phyloP scores from a whole-genome alignment of 306 rosid species.

The Cyamopsis tetragonoloba region DNA sequence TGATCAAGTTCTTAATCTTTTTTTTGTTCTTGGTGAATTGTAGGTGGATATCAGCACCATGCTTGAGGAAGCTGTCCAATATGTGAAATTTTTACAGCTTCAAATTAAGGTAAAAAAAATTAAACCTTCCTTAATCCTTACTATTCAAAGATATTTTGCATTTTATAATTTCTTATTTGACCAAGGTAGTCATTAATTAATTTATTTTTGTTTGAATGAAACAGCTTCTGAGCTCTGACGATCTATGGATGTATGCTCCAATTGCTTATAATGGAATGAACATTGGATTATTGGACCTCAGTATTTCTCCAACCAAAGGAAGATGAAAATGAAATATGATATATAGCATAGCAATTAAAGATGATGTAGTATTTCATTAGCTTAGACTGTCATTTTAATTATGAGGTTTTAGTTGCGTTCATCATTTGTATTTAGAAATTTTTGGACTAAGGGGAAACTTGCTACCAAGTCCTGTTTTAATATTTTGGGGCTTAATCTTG shows the following conservation, averaged over 20 bases:
- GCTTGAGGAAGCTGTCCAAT: slow-evolving; percentile 94
- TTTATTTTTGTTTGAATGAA: slow-evolving; percentile 16
- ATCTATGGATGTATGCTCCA: slow-evolving; percentile 96
- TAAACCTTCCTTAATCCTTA: not conserved
- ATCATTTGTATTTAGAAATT: too few relatives aligned
- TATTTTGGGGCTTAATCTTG: too few relatives aligned
- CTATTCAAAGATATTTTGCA: not conserved
- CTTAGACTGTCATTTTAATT: not conserved
- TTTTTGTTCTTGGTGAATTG: slow-evolving; percentile 8
- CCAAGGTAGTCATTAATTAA: not conserved
- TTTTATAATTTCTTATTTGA: not conserved
- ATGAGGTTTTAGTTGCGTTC: not conserved
- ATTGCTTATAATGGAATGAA: slow-evolving; percentile 76
- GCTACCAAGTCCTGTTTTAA: too few relatives aligned
- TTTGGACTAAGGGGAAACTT: too few relatives aligned
- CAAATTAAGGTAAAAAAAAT: slow-evolving; percentile 71
- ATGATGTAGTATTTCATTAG: not conserved
- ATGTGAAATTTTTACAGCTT: slow-evolving; percentile 79
- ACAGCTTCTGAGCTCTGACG: slow-evolving; percentile 85
- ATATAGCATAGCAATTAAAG: not conserved
- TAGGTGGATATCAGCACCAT: slow-evolving; percentile 87
- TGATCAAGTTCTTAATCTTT: not conserved
- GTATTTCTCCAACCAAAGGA: slow-evolving; percentile 31
- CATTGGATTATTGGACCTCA: slow-evolving; percentile 56
- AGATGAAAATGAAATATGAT: not conserved